Base-by-base conservation (phyloP, 768 basidiomycete species). In the Leccinum barrowsii region DNA sequence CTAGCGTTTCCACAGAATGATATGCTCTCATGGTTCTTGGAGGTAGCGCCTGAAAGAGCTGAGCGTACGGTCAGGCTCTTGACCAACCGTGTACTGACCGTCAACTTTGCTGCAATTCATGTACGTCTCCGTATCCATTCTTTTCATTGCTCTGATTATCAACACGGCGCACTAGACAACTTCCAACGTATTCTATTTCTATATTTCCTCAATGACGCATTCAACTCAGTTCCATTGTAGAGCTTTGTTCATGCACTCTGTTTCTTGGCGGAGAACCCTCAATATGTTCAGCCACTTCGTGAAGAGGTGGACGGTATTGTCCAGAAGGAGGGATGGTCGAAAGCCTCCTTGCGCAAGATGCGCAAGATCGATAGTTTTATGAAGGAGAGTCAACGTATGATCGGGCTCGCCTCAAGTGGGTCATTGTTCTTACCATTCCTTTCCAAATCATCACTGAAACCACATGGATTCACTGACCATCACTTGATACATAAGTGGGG, bases 401-500 rank as follows among this genome's bases (percentile, higher is more conserved):
- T n/a, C 37, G 15, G 37, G 37, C 37, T 40, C 37, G 37, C 7
- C 7, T 40, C 37, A 7, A 3, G 37, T 28, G 7, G 17, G n/a
- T 4, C 2, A 3, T 22, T 15, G 4, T 30, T 50, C 24, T 62
- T 21, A 15, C 6, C 11, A 1, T 11, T n/a, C 6, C 19, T 28
- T 26, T 30, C 8, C 15, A 24, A 15, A 21, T 30, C 28, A 30
- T 30, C 28, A 30, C 28, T 6, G 12, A 22, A 59, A 26, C 5
- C 28, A 19, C 12, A 46, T 11, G 5, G 26, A 4, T 22, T 26
- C 12, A 15, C 47, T 28, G 19, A 46, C 10, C 42, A 19, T 44
- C 17, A 2, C 19, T 44, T 44, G 8, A 30, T 35, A 2, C 17
- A 26, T 56, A 44, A 72, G 73, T 73, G 42, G 57, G 59, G 60